Evolutionary conservation across 495 filamentous ascomycete species (phyloP).

Genomic region (Neurospora discreta): DNA sequence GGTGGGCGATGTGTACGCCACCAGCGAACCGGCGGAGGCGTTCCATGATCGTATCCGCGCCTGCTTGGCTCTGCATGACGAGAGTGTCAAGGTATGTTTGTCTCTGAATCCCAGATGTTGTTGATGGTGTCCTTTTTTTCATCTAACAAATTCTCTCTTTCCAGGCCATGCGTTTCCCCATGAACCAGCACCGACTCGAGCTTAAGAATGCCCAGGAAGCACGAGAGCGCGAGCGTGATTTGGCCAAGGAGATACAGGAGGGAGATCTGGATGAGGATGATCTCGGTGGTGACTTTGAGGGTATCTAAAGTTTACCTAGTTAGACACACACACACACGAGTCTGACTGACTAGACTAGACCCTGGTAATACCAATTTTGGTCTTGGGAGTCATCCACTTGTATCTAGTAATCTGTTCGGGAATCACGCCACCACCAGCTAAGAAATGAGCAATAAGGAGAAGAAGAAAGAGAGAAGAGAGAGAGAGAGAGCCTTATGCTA

Average conservation of each 20-base stretch:
- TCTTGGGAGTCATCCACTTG: neutral
- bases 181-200: constrained; percentile 98
- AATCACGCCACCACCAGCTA: neutral
- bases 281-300: constrained; percentile 92
- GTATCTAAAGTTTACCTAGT: constrained; percentile 60
- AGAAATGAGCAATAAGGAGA: neutral
- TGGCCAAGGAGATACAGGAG: constrained; percentile 98
- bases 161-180: constrained; percentile 95
- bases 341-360: too few species aligned
- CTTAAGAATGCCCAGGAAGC: constrained; percentile 97
- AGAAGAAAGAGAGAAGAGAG: neutral
- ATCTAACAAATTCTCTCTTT: too few species aligned
- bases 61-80: constrained; percentile 83
- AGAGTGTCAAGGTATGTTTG: constrained; percentile 91
- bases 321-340: too few species aligned
- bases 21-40: constrained; percentile 85
- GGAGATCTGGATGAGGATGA: constrained; percentile 97
- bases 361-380: neutral
- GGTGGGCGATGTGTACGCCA: constrained; percentile 87
- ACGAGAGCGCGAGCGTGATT: constrained; percentile 84
- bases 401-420: constrained; percentile 12
- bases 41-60: constrained; percentile 95
- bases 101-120: too few species aligned
- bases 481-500: neutral
- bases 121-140: too few species aligned